A percentile compares a stretch with the other conserved stretches of the same genome.
Evolutionary conservation across 2,329 filamentous ascomycete genomes (phyloP).

Genomic region (Leptographium procerum): DNA sequence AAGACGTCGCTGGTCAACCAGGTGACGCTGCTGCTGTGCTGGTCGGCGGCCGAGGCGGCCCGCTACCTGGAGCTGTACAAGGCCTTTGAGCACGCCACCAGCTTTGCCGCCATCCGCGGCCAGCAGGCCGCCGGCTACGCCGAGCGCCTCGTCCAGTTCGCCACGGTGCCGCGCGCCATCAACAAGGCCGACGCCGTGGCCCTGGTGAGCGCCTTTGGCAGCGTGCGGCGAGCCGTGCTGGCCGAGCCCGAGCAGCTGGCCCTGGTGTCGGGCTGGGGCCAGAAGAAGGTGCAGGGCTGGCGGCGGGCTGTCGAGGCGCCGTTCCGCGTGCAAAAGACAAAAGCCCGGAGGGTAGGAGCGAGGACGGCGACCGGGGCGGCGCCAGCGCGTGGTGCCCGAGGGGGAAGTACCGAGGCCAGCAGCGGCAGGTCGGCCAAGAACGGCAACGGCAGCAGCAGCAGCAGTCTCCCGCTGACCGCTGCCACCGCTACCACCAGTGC

Average conservation of each 20-base stretch:
- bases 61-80: constrained; percentile 94
- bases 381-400: too few species aligned
- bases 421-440: too few species aligned
- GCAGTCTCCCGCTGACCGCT: too few species aligned
- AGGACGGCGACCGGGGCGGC: constrained; percentile 12
- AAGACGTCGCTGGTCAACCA: constrained; percentile 92
- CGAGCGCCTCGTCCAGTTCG: constrained; percentile 81
- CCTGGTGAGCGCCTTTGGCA: constrained; percentile 85
- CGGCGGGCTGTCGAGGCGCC: constrained; percentile 70
- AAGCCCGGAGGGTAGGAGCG: constrained; percentile 27
- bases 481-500: background rate
- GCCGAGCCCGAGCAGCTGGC: constrained; percentile 76
- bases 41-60: constrained; percentile 87
- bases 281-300: constrained; percentile 89
- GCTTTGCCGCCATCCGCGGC: constrained; percentile 68
- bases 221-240: constrained; percentile 75
- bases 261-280: constrained; percentile 83
- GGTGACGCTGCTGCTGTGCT: constrained; percentile 82
- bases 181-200: constrained; percentile 93
- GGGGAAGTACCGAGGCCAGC: too few species aligned
- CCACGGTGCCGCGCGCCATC: constrained; percentile 78
- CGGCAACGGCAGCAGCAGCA: too few species aligned
- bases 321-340: constrained; percentile 64
- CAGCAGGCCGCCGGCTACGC: constrained; percentile 75
- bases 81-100: constrained; percentile 70